Conservation (phyloP, 306 rosid species). For the Psophocarpus tetragonolobus region DNA sequence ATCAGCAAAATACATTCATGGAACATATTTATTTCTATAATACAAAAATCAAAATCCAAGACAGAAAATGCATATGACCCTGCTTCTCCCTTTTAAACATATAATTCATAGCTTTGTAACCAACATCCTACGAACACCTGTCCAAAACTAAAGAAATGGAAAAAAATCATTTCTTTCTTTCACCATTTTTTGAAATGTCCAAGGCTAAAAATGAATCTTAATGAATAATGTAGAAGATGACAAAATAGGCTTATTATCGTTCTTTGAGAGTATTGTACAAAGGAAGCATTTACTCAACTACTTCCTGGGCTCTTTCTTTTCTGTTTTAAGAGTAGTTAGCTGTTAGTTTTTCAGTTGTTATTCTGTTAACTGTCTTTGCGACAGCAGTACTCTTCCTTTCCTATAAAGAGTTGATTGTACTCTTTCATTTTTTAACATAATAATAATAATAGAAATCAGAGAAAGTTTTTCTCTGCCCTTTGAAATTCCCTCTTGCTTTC, state of each 20-base stretch:
- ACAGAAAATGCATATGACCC: conserved; percentile 21
- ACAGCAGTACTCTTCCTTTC: no score
- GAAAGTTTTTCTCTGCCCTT: no score
- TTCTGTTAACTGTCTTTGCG: no score
- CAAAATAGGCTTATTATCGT: not conserved
- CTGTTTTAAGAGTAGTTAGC: no score
- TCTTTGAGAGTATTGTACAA: no score
- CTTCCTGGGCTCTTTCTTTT: no score
- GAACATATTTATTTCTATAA: not conserved
- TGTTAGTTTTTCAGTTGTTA: no score
- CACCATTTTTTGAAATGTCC: conserved; percentile 1
- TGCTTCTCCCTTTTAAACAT: not conserved
- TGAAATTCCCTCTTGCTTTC: no score
- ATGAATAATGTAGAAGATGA: not conserved
- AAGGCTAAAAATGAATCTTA: not conserved
- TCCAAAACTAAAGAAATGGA: not conserved
- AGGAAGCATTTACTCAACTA: no score
- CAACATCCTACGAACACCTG: not conserved
- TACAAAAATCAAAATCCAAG: not conserved
- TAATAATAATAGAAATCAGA: no score
- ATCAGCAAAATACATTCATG: conserved; percentile 11
- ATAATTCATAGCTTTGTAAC: not conserved
- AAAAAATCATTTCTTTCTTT: not conserved
- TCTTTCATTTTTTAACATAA: no score
- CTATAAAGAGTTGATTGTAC: no score